phyloP scores from a whole-genome alignment of 129 eudicot genomes.

The Artemisia annua region DNA sequence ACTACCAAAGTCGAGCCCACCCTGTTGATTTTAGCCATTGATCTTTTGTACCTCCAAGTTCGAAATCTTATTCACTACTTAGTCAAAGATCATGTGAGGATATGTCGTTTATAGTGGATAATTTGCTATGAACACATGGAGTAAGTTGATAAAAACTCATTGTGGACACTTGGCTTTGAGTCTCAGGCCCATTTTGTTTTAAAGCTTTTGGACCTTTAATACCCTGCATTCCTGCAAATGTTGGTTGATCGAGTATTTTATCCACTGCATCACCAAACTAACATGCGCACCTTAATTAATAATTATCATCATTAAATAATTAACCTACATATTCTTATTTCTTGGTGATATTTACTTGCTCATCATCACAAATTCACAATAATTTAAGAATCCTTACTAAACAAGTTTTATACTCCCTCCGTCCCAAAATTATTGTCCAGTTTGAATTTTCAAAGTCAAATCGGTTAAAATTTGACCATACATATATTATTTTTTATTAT shows the following conservation, averaged over 20 bases:
- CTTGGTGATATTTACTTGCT: conserved; percentile 17
- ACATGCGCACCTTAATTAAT: conserved; percentile 37
- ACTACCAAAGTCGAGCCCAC: no score
- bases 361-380: conserved; percentile 28
- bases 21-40: no score
- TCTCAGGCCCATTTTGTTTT: conserved; percentile 14
- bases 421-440: no score
- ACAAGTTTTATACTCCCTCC: conserved; percentile 9
- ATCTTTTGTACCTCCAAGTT: no score
- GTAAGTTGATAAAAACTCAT: background rate
- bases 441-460: no score
- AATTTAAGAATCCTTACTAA: conserved; percentile 20
- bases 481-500: no score
- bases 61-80: no score
- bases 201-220: conserved; percentile 18
- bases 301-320: conserved; percentile 15
- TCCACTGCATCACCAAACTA: conserved; percentile 31
- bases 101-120: background rate
- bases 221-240: conserved; percentile 21
- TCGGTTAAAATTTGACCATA: no score
- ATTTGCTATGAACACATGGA: background rate
- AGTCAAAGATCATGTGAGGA: background rate
- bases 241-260: conserved; percentile 9
- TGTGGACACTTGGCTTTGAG: conserved; percentile 1
- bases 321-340: conserved; percentile 11